Percentiles rank a stretch among this genome's conserved stretches.
Conservation (phyloP, 2,329 filamentous ascomycete species). For the Zarea fungicola region DNA sequence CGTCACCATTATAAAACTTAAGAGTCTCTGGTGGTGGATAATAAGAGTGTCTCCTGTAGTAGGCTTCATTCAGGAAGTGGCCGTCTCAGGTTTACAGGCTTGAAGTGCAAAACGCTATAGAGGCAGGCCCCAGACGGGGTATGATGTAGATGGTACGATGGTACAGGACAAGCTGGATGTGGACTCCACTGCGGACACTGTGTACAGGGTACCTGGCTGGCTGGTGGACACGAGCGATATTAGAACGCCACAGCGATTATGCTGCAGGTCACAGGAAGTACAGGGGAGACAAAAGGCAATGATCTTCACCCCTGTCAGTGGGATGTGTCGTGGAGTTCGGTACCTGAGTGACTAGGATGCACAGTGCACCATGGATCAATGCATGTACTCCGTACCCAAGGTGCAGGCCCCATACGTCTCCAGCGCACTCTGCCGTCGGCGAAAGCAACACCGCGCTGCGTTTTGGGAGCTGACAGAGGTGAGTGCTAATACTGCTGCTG, state of each 20-base stretch:
- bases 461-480: neutral
- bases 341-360: neutral
- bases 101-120: too few species aligned
- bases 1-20: too few species aligned
- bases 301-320: slow-evolving; percentile 3
- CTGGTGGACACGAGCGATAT: slow-evolving; percentile 9
- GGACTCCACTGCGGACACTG: slow-evolving; percentile 9
- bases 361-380: neutral
- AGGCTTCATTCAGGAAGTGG: neutral
- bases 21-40: too few species aligned
- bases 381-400: neutral
- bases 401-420: too few species aligned
- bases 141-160: too few species aligned
- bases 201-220: slow-evolving; percentile 9
- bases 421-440: neutral
- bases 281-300: slow-evolving; percentile 1
- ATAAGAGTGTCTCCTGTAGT: neutral
- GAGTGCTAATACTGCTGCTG: neutral
- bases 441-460: neutral
- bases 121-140: neutral
- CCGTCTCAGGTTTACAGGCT: slow-evolving; percentile 7
- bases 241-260: slow-evolving; percentile 6
- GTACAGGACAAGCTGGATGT: neutral
- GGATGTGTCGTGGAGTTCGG: slow-evolving; percentile 2
- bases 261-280: neutral